Base-by-base conservation (phyloP, 208 protist species). In the Leishmania martiniquensis region DNA sequence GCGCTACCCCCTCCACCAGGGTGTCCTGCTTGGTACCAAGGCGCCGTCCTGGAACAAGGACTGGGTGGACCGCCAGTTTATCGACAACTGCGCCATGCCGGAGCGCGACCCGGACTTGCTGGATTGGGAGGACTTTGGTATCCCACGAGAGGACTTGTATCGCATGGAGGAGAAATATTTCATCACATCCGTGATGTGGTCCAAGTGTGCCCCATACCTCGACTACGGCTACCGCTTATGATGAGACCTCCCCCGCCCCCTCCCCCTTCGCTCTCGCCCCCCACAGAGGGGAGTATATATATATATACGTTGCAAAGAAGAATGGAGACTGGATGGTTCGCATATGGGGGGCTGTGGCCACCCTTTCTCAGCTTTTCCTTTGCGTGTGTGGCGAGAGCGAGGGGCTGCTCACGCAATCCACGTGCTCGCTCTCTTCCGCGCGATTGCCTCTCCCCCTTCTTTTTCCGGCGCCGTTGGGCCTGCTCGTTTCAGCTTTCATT, bases 91-190 rank as follows among this genome's bases (percentile, higher is more conserved):
- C 73, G 94, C 94, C 32, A 95, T 87, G 72, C 94, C 94, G 12
- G 92, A 97, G 83, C 92, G 92, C 65, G 94, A 97, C 77, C 94
- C 94, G 1, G 91, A 97, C 49, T 67, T 97, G 87, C 81, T 97
- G 3, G 94, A 97, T 80, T 97, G 94, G 94, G 94, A 97, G 83
- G 94, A 97, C 84, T 95, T 97, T 85, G 94, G 94, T 69, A 97
- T 97, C 68, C 92, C 92, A 1, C 91, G 89, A 54, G 94, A 97
- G 85, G 94, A 97, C 68, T 84, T 97, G 7, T 97, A 96, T 81
- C 87, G 94, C 45, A 93, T 97, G 88, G 94, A 97, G 84, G 92
- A 97, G 85, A 94, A 95, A 81, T 97, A 96, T 84, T 97, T 97
- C 78, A 89, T 97, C 62, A 95, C 94, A 17, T 94, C 92, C 0